Conservation (phyloP, 2,329 filamentous ascomycete species). For the Raffaelea ambrosiae region DNA sequence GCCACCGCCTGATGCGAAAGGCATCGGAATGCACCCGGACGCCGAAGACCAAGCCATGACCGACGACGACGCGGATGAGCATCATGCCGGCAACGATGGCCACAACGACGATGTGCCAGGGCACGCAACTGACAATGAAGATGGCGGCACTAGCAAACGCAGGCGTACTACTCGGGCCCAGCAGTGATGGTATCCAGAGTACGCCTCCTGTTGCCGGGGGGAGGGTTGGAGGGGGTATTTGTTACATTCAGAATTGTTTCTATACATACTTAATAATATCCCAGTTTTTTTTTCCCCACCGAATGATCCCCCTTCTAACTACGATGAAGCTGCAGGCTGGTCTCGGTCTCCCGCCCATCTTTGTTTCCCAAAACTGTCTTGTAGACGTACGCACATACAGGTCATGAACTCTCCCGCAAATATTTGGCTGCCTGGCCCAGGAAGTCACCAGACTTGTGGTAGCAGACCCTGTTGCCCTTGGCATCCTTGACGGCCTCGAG, state of each 20-base stretch:
- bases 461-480: slow-evolving; percentile 18
- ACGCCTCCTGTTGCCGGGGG: no score
- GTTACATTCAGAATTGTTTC: no score
- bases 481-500: slow-evolving; percentile 20
- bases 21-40: slow-evolving; percentile 7
- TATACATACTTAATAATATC: no score
- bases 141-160: slow-evolving; percentile 14
- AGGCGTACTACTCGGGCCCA: slow-evolving; percentile 16
- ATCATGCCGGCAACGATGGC: neutral
- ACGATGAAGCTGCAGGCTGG: no score
- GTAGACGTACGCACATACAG: no score
- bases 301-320: no score
- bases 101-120: neutral
- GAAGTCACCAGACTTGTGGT: slow-evolving; percentile 15
- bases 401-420: neutral
- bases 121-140: slow-evolving; percentile 5
- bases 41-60: slow-evolving; percentile 3
- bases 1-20: slow-evolving; percentile 17
- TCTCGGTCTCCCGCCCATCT: no score
- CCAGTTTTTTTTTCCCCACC: no score
- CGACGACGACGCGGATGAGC: neutral
- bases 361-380: no score
- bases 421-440: slow-evolving; percentile 11
- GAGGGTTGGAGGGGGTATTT: no score
- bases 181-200: neutral